phyloP scores from a whole-genome alignment of 192 early-diverging fungal species.

The Entophlyctis luteolus region DNA sequence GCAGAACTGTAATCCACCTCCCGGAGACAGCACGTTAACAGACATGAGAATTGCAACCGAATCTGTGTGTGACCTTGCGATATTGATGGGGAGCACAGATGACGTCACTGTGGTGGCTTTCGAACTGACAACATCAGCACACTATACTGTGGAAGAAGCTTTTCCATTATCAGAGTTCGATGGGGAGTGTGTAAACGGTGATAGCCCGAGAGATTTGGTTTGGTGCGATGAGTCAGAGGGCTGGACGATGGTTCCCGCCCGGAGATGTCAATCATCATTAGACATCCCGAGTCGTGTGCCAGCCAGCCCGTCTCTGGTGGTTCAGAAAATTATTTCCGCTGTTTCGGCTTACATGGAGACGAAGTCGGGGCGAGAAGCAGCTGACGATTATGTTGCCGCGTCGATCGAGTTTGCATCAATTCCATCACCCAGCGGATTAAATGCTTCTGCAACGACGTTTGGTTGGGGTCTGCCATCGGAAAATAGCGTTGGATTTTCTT shows the following conservation, averaged over 20 bases:
- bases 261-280: no score
- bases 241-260: no score
- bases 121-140: constrained; percentile 1
- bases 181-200: no score
- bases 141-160: no score
- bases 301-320: no score
- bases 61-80: constrained; percentile 7
- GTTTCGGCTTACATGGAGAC: background rate
- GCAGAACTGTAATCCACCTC: background rate
- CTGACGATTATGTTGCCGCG: no score
- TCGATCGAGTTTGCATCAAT: background rate
- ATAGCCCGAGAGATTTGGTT: background rate
- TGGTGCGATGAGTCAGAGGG: background rate
- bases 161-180: no score
- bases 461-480: background rate
- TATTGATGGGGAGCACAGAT: constrained; percentile 2
- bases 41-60: constrained; percentile 4
- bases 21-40: background rate
- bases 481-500: background rate
- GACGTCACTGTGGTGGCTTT: constrained; percentile 9
- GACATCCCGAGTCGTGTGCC: no score
- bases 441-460: background rate
- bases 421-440: background rate
- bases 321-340: background rate
- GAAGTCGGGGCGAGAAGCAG: background rate